phyloP scores from a whole-genome alignment of 179 eudicot genomes.

The Corrigiola litoralis region DNA sequence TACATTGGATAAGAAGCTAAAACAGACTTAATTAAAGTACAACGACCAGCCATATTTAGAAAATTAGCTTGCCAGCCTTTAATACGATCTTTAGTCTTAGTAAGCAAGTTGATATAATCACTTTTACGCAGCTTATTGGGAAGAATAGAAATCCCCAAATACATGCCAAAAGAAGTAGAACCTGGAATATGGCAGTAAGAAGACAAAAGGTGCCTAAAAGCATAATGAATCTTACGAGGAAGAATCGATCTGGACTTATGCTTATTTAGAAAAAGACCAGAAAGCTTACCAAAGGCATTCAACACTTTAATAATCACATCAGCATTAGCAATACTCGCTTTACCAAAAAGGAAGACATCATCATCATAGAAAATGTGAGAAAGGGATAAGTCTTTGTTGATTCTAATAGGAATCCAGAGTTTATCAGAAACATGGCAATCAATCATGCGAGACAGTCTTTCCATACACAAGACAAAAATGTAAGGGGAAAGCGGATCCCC shows the following conservation, averaged over 20 bases:
- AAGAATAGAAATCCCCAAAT: not conserved
- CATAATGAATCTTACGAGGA: not conserved
- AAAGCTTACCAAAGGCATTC: not conserved
- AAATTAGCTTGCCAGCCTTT: not conserved
- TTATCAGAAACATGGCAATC: too few relatives aligned
- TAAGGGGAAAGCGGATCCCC: not conserved
- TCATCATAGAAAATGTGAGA: not conserved
- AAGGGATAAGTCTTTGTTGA: not conserved
- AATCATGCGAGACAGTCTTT: not conserved
- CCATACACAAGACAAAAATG: too few relatives aligned
- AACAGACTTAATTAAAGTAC: not conserved
- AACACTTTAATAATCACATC: not conserved
- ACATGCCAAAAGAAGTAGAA: not conserved
- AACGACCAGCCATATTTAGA: not conserved
- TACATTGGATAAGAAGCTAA: not conserved
- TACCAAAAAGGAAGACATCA: not conserved
- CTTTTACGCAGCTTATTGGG: not conserved
- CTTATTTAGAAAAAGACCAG: not conserved
- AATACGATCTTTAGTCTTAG: not conserved
- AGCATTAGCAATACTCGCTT: not conserved
- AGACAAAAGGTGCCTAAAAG: too few relatives aligned
- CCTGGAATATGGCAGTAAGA: rapidly evolving
- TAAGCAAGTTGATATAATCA: not conserved
- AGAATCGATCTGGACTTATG: not conserved
- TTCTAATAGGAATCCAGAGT: not conserved